These are phyloP conservation scores for Calycina marina DNA, from an alignment of 2,329 filamentous ascomycete genomes.

Conservation along the genomic window DNA sequence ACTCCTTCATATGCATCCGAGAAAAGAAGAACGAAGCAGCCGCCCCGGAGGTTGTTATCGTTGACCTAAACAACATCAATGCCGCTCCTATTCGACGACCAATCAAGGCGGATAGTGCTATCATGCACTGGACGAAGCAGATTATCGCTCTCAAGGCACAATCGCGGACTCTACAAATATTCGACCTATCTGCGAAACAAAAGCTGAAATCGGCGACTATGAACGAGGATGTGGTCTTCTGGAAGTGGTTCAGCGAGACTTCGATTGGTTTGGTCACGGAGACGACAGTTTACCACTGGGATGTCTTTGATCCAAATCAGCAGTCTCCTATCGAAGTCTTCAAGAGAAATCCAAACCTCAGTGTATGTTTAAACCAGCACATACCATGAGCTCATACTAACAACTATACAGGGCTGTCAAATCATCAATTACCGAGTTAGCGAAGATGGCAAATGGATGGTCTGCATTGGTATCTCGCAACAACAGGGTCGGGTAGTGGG, in stretches of 20 bases:
- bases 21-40: slow-evolving; percentile 79
- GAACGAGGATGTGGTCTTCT: slow-evolving; percentile 95
- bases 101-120: slow-evolving; percentile 98
- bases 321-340: slow-evolving; percentile 78
- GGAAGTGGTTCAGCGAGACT: slow-evolving; percentile 95
- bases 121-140: slow-evolving; percentile 96
- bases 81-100: slow-evolving; percentile 90
- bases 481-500: slow-evolving; percentile 88
- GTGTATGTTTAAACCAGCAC: slow-evolving; percentile 37
- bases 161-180: slow-evolving; percentile 89
- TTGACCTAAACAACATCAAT: slow-evolving; percentile 86
- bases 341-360: slow-evolving; percentile 81
- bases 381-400: background rate
- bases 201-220: slow-evolving; percentile 96
- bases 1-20: slow-evolving; percentile 89
- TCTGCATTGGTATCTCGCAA: slow-evolving; percentile 88
- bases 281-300: slow-evolving; percentile 89
- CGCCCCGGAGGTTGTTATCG: slow-evolving; percentile 86
- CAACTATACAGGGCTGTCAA: slow-evolving; percentile 59
- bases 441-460: slow-evolving; percentile 95
- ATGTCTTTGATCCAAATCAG: slow-evolving; percentile 77
- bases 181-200: slow-evolving; percentile 81
- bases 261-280: slow-evolving; percentile 85
- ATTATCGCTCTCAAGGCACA: slow-evolving; percentile 96
- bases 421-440: slow-evolving; percentile 99